Evolutionary conservation across 1,139 yeast species (phyloP), one percentile per base, ranked within the genome.

Genomic region (Pneumocystis jirovecii): DNA sequence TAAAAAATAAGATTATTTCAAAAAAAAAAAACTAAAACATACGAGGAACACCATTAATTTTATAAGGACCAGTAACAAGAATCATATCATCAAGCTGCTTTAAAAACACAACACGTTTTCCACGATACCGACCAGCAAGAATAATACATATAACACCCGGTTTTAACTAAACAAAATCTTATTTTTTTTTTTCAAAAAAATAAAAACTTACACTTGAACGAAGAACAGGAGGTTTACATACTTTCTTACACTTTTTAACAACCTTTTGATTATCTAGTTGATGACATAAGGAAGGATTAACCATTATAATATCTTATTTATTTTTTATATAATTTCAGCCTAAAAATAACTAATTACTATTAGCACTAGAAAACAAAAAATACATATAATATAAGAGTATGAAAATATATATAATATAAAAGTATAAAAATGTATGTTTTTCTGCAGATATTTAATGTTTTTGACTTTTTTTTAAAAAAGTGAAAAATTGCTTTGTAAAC

Each of bases 61-160:
- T 95, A 96, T 93, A 95, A 78, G 99, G 99, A 79, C 99, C 99
- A 71, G 97, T 83, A 73, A 93, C 96, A 79, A 93, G 88, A 78
- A 95, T 85, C 73, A 97, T 93, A 86, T 95, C 98, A 83, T 90
- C 97, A 79, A 95, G 86, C 82, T 87, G 83, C 88, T 93, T 93
- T 80, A 93, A 87, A 90, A 87, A 89, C 72, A 93, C 97, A 76
- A 93, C 98, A 84, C 99, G 93, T 90, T 93, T 95, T 80, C 99
- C 99, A 83, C 98, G 89, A 96, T 90, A 93, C 83, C 97, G 91
- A 80, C 99, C 98, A 77, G 98, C 97, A 81, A 95, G 86, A 80
- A 93, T 85, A 81, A 93, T 93, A 80, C 93, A 85, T 75, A 93
- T 97, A 78, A 98, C 88, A 81, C 98, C 98, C 81, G 97, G 97